Evolutionary conservation across 1,284 basidiomycete genomes (phyloP).

Genomic region (Cutaneotrichosporon dermatis): DNA sequence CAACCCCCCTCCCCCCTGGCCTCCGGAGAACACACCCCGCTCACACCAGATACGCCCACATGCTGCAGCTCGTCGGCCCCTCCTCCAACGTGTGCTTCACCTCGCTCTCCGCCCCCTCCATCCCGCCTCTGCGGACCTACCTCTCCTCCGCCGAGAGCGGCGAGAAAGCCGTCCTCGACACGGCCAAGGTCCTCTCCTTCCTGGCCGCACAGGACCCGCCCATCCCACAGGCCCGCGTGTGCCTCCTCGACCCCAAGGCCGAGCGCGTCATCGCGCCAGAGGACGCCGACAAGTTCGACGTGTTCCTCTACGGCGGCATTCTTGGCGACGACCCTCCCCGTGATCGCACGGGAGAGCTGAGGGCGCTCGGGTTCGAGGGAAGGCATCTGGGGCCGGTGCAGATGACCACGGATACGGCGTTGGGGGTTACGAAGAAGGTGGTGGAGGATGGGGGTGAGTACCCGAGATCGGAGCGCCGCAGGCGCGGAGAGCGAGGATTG

Average conservation of each 20-base stretch:
- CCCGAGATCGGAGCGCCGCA: too few relatives aligned
- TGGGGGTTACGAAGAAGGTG: slow-evolving; percentile 85
- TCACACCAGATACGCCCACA: slow-evolving; percentile 56
- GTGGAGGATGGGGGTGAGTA: slow-evolving; percentile 54
- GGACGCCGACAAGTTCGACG: slow-evolving; percentile 70
- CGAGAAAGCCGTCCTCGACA: slow-evolving; percentile 57
- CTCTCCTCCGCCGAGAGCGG: slow-evolving; percentile 37
- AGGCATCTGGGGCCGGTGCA: slow-evolving; percentile 79
- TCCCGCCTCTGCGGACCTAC: slow-evolving; percentile 56
- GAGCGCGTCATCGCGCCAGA: slow-evolving; percentile 62
- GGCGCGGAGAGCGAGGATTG: too few relatives aligned
- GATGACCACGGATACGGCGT: slow-evolving; percentile 97
- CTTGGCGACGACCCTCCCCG: slow-evolving; percentile 48
- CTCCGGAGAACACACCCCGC: too few relatives aligned
- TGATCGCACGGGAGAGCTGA: slow-evolving; percentile 70
- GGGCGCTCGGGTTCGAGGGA: slow-evolving; percentile 76
- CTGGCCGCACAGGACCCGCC: slow-evolving; percentile 53
- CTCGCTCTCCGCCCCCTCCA: slow-evolving; percentile 68
- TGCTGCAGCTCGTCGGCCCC: slow-evolving; percentile 69
- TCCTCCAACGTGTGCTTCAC: slow-evolving; percentile 71
- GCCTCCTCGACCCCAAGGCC: slow-evolving; percentile 83
- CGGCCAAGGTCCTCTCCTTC: slow-evolving; percentile 62
- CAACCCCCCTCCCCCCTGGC: too few relatives aligned
- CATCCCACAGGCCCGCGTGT: slow-evolving; percentile 62
- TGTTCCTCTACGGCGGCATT: slow-evolving; percentile 75